Conservation (phyloP, 306 rosid species). For the Pyrus communis region DNA sequence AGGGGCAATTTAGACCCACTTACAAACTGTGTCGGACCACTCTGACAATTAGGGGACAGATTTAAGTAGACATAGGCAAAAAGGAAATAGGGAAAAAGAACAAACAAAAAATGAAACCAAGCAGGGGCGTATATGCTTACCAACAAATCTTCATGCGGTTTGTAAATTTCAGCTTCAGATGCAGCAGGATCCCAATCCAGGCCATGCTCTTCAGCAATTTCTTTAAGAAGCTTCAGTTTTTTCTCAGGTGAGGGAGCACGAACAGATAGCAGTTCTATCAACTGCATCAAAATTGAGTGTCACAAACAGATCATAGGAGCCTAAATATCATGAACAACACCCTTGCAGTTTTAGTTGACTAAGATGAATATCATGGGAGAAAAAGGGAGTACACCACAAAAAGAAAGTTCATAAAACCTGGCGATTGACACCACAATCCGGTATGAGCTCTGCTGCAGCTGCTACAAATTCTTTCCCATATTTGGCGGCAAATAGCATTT, state of each 20-base stretch:
- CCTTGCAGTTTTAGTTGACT: neutral
- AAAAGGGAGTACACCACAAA: neutral
- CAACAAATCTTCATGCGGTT: conserved; percentile 78
- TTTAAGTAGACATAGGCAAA: neutral
- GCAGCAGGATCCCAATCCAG: conserved; percentile 92
- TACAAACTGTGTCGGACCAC: conserved; percentile 56
- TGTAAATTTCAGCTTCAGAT: conserved; percentile 67
- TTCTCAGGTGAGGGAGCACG: conserved; percentile 90
- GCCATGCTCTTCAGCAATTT: conserved; percentile 86
- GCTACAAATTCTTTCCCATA: conserved; percentile 84
- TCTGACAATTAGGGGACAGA: conserved; percentile 39
- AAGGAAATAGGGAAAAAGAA: neutral
- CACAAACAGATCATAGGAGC: conserved; percentile 18
- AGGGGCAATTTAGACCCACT: conserved; percentile 58
- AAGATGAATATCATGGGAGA: neutral
- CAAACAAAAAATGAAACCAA: neutral
- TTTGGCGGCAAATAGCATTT: conserved; percentile 62
- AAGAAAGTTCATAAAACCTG: conserved; percentile 53
- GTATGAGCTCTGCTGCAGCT: conserved; percentile 87
- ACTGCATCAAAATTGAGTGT: conserved; percentile 35
- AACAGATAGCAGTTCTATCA: conserved; percentile 78
- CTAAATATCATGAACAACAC: neutral
- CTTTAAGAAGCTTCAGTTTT: conserved; percentile 79
- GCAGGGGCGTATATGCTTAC: conserved; percentile 29
- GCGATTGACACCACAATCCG: conserved; percentile 90